phyloP scores from a whole-genome alignment of 371 early-diverging fungal species.

The Mucor irregularis region DNA sequence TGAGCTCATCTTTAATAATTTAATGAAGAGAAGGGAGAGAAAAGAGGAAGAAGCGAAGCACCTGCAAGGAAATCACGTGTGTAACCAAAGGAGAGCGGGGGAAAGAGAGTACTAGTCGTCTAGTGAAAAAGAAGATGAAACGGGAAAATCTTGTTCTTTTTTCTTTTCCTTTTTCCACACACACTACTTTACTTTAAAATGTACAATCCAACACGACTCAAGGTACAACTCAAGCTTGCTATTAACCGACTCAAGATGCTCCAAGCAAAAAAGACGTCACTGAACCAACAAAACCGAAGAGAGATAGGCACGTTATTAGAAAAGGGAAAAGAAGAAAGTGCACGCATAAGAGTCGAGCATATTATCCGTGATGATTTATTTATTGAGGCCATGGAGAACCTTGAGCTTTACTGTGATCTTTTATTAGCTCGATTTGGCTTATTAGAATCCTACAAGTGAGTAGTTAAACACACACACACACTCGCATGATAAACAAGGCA shows the following conservation, averaged over 20 bases:
- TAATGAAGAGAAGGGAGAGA: too few species aligned
- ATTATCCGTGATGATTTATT: slow-evolving; percentile 92
- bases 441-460: slow-evolving; percentile 79
- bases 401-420: slow-evolving; percentile 89
- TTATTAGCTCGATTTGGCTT: slow-evolving; percentile 87
- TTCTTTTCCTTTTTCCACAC: not conserved
- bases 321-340: slow-evolving; percentile 83
- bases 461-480: not conserved
- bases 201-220: slow-evolving; percentile 67
- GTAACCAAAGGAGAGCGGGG: too few species aligned
- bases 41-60: too few species aligned
- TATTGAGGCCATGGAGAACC: slow-evolving; percentile 89
- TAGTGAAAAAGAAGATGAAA: too few species aligned
- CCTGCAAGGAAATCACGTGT: too few species aligned
- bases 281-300: slow-evolving; percentile 71
- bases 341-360: slow-evolving; percentile 87
- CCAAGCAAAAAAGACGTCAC: slow-evolving; percentile 83
- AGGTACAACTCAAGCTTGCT: slow-evolving; percentile 87
- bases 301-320: slow-evolving; percentile 86
- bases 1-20: too few species aligned
- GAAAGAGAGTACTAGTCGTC: too few species aligned
- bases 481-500: not conserved
- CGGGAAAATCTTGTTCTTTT: slow-evolving; percentile 1
- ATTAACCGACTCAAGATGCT: slow-evolving; percentile 85
- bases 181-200: too few species aligned